Conservation (phyloP, 306 rosid genomes). For the Cucumis sativus region DNA sequence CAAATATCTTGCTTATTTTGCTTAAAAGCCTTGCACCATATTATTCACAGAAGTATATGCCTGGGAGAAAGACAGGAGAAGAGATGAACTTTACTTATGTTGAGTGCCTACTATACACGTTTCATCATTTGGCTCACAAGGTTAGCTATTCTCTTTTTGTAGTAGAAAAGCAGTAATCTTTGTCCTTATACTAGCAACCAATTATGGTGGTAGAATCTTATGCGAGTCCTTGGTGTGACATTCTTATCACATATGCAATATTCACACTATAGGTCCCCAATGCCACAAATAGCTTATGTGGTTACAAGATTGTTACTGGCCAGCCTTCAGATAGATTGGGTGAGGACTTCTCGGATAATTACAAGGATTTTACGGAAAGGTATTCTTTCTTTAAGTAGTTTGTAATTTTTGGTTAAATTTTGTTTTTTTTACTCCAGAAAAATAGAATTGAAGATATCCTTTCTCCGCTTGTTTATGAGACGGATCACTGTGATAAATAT, state of each 20-base stretch:
- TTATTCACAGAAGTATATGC: slow-evolving; percentile 69
- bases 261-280: slow-evolving; percentile 67
- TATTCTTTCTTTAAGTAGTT: slow-evolving; percentile 14
- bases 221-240: neutral
- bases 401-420: slow-evolving; percentile 4
- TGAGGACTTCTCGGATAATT: slow-evolving; percentile 76
- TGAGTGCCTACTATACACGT: slow-evolving; percentile 87
- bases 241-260: neutral
- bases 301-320: slow-evolving; percentile 93
- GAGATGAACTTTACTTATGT: slow-evolving; percentile 87
- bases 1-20: neutral
- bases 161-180: neutral
- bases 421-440: neutral
- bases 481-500: neutral
- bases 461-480: neutral
- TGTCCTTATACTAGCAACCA: neutral
- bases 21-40: neutral
- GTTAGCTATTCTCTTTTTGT: slow-evolving; percentile 19
- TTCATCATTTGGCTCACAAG: slow-evolving; percentile 96
- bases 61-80: slow-evolving; percentile 81
- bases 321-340: slow-evolving; percentile 99
- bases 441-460: neutral
- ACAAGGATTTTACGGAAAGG: slow-evolving; percentile 84
- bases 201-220: neutral
- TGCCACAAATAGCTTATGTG: slow-evolving; percentile 95